phyloP scores from a whole-genome alignment of 495 filamentous ascomycete species.

The Talaromyces liani region DNA sequence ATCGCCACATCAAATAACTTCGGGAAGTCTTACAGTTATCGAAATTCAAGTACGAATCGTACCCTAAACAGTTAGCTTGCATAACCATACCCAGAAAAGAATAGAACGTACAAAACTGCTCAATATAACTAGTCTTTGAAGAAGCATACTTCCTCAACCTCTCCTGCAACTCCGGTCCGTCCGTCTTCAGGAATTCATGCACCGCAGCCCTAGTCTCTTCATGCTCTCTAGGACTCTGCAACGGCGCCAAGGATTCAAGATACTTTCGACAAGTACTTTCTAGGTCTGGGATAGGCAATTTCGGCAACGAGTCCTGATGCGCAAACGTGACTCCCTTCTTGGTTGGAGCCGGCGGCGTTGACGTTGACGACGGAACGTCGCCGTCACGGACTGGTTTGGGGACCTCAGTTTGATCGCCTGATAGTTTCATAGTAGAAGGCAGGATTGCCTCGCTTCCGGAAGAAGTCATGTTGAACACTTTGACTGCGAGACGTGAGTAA shows the following conservation, averaged over 20 bases:
- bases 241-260: constrained; percentile 67
- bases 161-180: constrained; percentile 82
- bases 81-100: background rate
- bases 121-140: constrained; percentile 91
- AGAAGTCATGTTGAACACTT: constrained; percentile 36
- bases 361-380: background rate
- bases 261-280: constrained; percentile 75
- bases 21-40: constrained; percentile 63
- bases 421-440: constrained; percentile 2
- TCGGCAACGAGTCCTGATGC: constrained; percentile 79
- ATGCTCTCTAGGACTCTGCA: constrained; percentile 78
- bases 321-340: constrained; percentile 66
- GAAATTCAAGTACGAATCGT: constrained; percentile 96
- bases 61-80: constrained; percentile 53
- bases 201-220: constrained; percentile 74
- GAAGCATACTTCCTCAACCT: constrained; percentile 88
- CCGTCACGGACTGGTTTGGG: background rate
- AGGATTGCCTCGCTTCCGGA: constrained; percentile 4
- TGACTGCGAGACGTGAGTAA: constrained; percentile 37
- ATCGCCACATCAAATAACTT: background rate
- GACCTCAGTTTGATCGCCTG: constrained; percentile 25
- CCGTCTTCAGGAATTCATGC: constrained; percentile 73
- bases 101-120: constrained; percentile 90
- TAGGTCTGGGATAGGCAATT: constrained; percentile 91
- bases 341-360: background rate